A percentile compares a stretch with the other conserved stretches of the same genome.
These are phyloP conservation scores for Mortierella sp. DNA, from an alignment of 371 early-diverging fungal genomes.

Conservation along the genomic window DNA sequence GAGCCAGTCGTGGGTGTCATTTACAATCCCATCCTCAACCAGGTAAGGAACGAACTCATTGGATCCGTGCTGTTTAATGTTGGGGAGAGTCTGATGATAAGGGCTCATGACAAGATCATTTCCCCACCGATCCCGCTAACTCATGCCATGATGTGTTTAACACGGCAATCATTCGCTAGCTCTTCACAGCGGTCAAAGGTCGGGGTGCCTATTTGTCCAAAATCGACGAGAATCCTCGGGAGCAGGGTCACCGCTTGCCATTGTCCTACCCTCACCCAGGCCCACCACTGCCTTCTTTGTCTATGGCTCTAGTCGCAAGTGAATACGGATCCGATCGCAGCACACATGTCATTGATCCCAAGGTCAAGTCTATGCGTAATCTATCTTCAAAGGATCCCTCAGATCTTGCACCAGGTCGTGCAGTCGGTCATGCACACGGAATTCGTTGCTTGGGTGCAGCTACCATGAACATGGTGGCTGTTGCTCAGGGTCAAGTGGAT, in stretches of 20 bases:
- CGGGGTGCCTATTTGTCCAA: constrained; percentile 76
- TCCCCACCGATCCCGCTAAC: too few species aligned
- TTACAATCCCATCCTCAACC: constrained; percentile 88
- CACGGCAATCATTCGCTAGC: too few species aligned
- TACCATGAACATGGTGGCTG: constrained; percentile 79
- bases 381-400: constrained; percentile 49
- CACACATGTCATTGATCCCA: constrained; percentile 67
- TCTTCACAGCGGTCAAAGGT: constrained; percentile 73
- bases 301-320: constrained; percentile 77
- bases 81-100: not conserved
- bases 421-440: constrained; percentile 73
- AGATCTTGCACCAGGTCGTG: constrained; percentile 24
- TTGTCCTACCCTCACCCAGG: constrained; percentile 60
- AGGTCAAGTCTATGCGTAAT: constrained; percentile 72
- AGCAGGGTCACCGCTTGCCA: constrained; percentile 64
- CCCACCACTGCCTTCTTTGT: constrained; percentile 69
- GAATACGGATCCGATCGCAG: constrained; percentile 87
- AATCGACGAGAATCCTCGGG: constrained; percentile 44
- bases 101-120: too few species aligned
- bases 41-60: constrained; percentile 53
- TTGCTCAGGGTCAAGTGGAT: constrained; percentile 88
- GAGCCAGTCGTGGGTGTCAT: constrained; percentile 90
- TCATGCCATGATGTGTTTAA: too few species aligned
- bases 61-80: not conserved
- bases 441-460: constrained; percentile 87